Percentiles rank a stretch among this genome's conserved stretches.
phyloP scores from a whole-genome alignment of 2,329 filamentous ascomycete genomes.

The Dactylellina parvicollis region DNA sequence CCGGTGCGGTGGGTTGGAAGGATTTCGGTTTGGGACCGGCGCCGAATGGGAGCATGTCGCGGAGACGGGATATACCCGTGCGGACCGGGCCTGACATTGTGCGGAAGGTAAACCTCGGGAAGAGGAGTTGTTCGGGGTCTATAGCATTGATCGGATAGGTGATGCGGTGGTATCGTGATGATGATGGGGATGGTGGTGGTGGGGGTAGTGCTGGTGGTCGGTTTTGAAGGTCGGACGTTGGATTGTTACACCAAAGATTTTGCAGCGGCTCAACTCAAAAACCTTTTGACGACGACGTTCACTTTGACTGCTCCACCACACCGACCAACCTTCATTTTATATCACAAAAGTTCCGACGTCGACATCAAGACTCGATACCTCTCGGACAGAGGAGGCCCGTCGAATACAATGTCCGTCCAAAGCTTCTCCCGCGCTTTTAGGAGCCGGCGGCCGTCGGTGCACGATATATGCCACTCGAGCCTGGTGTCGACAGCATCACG shows the following conservation, averaged over 20 bases:
- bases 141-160: constrained; percentile 15
- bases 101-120: not conserved
- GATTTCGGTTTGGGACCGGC: constrained; percentile 6
- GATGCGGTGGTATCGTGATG: not conserved
- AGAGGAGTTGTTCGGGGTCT: not conserved
- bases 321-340: not conserved
- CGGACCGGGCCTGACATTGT: constrained; percentile 29
- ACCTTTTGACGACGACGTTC: not conserved
- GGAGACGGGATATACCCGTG: constrained; percentile 24
- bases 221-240: constrained; percentile 3
- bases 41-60: constrained; percentile 17
- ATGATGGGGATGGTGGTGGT: not conserved
- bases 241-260: constrained; percentile 23
- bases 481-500: constrained; percentile 3
- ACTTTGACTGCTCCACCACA: not conserved
- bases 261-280: constrained; percentile 3
- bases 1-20: constrained; percentile 18
- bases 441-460: constrained; percentile 19
- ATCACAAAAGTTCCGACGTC: not conserved
- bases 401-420: constrained; percentile 25
- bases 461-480: constrained; percentile 40
- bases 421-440: constrained; percentile 35
- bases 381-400: not conserved
- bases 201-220: not conserved
- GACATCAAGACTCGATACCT: not conserved